A percentile compares a stretch with the other conserved stretches of the same genome.
phyloP scores from a whole-genome alignment of 257 asterid genomes.

The Penstemon newberryi region DNA sequence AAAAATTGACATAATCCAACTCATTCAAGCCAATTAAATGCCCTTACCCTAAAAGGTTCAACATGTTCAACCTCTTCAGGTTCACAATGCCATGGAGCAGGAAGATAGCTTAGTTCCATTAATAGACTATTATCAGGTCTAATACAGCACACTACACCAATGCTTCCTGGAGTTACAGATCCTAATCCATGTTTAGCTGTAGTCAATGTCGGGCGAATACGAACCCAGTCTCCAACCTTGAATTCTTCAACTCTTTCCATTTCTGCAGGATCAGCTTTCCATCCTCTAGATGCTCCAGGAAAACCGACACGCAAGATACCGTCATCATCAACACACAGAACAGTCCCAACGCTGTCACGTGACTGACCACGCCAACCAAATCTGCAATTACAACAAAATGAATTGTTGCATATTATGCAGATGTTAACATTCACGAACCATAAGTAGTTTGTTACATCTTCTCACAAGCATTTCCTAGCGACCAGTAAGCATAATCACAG shows the following conservation, averaged over 20 bases:
- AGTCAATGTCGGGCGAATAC: conserved; percentile 89
- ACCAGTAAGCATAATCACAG: not conserved
- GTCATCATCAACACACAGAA: conserved; percentile 96
- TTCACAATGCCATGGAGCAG: conserved; percentile 98
- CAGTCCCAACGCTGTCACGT: conserved; percentile 92
- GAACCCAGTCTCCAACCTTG: conserved; percentile 99
- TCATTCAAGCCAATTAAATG: conserved; percentile 7
- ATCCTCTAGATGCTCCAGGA: conserved; percentile 99
- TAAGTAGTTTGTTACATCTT: not conserved
- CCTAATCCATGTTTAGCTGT: conserved; percentile 97
- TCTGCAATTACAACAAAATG: conserved; percentile 48
- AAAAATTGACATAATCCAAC: conserved; percentile 9
- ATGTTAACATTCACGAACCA: not conserved
- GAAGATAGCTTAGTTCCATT: conserved; percentile 90
- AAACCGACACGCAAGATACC: conserved; percentile 97
- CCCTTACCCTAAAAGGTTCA: conserved; percentile 90
- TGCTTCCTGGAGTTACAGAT: conserved; percentile 94
- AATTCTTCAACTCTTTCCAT: conserved; percentile 99
- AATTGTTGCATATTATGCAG: conserved; percentile 13
- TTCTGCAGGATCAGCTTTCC: conserved; percentile 99
- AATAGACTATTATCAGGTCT: conserved; percentile 88
- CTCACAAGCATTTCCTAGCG: not conserved
- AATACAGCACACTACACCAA: conserved; percentile 82
- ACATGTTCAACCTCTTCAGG: conserved; percentile 99
- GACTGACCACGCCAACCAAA: conserved; percentile 98